Conservation (phyloP, 2,329 filamentous ascomycete species). For the Trichoderma afroharzianum region DNA sequence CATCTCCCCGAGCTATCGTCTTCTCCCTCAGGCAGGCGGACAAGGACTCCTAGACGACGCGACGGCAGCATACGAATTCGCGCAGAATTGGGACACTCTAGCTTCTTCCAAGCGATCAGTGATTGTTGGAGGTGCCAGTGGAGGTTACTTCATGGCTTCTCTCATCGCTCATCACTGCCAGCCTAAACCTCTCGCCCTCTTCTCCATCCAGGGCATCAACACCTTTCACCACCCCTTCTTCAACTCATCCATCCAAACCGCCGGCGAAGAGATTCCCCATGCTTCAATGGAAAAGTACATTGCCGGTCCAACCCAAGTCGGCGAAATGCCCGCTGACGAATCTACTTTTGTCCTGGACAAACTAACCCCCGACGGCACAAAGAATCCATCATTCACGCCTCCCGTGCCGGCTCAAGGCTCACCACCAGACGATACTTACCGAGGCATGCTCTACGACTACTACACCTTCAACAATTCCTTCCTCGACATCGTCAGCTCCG, state of each 20-base stretch:
- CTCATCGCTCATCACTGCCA: slow-evolving; percentile 29
- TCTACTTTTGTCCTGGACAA: slow-evolving; percentile 27
- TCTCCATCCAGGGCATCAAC: slow-evolving; percentile 35
- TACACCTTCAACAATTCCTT: slow-evolving; percentile 32
- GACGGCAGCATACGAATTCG: slow-evolving; percentile 31
- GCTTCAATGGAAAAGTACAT: slow-evolving; percentile 26
- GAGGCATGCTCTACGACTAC: slow-evolving; percentile 33
- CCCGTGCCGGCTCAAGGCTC: not conserved
- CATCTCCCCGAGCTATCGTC: slow-evolving; percentile 34
- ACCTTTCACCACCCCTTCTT: slow-evolving; percentile 37
- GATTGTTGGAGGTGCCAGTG: slow-evolving; percentile 33
- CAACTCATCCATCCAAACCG: slow-evolving; percentile 31
- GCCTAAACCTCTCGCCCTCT: slow-evolving; percentile 31
- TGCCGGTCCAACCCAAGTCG: slow-evolving; percentile 24
- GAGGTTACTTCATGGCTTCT: slow-evolving; percentile 34
- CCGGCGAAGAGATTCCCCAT: slow-evolving; percentile 27
- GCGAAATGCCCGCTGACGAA: slow-evolving; percentile 19
- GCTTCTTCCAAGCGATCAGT: slow-evolving; percentile 24
- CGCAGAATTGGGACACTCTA: slow-evolving; percentile 22
- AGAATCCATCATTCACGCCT: slow-evolving; percentile 24
- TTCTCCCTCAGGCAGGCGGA: slow-evolving; percentile 32
- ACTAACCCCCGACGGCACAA: slow-evolving; percentile 27
- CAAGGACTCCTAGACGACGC: slow-evolving; percentile 31
- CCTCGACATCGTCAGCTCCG: slow-evolving; percentile 25
- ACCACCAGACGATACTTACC: not conserved